These are phyloP conservation scores for Ailanthus altissimus DNA, from an alignment of 345 rosid species.

Conservation along the genomic window DNA sequence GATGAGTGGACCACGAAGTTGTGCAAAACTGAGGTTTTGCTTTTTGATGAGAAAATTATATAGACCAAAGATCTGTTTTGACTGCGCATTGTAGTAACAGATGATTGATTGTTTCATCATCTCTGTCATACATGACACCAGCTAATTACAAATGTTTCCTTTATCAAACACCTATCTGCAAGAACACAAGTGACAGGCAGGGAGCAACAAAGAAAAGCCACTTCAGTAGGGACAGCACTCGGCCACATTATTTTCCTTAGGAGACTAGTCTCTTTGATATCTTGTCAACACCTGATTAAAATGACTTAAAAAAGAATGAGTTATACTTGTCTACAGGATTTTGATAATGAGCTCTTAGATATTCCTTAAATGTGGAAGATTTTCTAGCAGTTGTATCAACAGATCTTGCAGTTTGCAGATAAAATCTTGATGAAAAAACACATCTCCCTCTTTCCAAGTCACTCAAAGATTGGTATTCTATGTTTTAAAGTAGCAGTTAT, in stretches of 20 bases:
- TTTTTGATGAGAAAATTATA: background rate
- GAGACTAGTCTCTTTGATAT: background rate
- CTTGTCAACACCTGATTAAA: background rate
- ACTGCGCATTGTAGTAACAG: background rate
- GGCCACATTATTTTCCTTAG: background rate
- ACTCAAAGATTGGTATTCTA: too few species aligned
- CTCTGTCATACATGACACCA: background rate
- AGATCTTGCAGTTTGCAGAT: background rate
- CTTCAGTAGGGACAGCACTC: background rate
- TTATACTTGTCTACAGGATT: background rate
- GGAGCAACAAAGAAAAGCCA: background rate
- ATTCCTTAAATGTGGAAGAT: background rate
- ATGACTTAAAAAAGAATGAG: background rate
- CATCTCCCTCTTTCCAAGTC: too few species aligned
- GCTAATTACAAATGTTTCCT: background rate
- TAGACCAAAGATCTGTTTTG: background rate
- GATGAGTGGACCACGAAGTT: background rate
- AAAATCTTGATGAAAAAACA: background rate
- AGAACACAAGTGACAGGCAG: constrained; percentile 1
- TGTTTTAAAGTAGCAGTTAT: too few species aligned
- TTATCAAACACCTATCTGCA: background rate
- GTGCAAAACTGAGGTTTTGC: background rate
- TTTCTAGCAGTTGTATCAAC: background rate
- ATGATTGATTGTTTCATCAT: background rate
- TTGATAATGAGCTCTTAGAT: constrained; percentile 1